Conservation (phyloP, 768 basidiomycete genomes). For the Russula dissimulans region DNA sequence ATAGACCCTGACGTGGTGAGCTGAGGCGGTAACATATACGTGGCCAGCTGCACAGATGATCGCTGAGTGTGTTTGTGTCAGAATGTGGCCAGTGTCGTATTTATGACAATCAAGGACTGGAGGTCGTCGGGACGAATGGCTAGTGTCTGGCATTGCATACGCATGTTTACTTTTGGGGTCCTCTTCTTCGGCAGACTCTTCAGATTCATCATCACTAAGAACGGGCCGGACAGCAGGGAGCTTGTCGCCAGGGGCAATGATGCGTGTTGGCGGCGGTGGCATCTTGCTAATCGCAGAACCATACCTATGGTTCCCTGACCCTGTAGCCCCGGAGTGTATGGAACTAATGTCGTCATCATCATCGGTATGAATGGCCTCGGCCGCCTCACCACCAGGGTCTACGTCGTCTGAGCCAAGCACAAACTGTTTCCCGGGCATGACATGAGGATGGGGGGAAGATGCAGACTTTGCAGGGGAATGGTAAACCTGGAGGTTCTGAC, state of each 20-base stretch:
- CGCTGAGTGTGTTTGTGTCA: slow-evolving; percentile 45
- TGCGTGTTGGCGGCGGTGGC: slow-evolving; percentile 69
- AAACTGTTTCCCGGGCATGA: not conserved
- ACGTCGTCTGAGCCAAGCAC: not conserved
- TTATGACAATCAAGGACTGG: slow-evolving; percentile 28
- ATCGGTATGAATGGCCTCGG: not conserved
- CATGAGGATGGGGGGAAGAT: not conserved
- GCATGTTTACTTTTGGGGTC: slow-evolving; percentile 31
- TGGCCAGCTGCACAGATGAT: slow-evolving; percentile 49
- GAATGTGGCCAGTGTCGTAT: slow-evolving; percentile 42
- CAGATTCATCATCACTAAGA: slow-evolving; percentile 35
- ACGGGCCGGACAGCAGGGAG: slow-evolving; percentile 53
- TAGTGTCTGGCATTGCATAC: slow-evolving; percentile 60
- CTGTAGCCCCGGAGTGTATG: not conserved
- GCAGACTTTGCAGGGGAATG: not conserved
- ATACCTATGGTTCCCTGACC: not conserved
- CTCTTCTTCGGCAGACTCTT: slow-evolving; percentile 40
- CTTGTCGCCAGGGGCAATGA: slow-evolving; percentile 58
- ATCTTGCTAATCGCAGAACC: slow-evolving; percentile 24
- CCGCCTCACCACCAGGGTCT: not conserved
- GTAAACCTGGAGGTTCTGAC: not conserved
- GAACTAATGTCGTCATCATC: not conserved
- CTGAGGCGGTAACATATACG: slow-evolving; percentile 46
- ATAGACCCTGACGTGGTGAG: slow-evolving; percentile 54
- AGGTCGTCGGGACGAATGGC: slow-evolving; percentile 50